Percentiles rank a stretch among this genome's conserved stretches.
Conservation (phyloP, 2,329 filamentous ascomycete species). For the Hyphodiscus sp. region DNA sequence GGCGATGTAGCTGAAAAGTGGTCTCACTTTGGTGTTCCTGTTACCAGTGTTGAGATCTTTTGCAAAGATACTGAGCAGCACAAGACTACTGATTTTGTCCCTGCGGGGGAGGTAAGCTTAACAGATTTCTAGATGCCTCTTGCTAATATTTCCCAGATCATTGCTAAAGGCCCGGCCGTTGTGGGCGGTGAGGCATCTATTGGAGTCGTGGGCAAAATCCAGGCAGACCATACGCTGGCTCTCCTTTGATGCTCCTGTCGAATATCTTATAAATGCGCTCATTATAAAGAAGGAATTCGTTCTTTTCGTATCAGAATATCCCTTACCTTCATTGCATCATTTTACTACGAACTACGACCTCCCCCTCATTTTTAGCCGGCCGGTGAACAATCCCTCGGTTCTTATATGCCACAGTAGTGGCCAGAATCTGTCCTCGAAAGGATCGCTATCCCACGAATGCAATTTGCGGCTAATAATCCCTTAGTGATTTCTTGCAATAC, state of each 20-base stretch:
- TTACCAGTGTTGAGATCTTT: constrained; percentile 74
- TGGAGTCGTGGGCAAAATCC: constrained; percentile 57
- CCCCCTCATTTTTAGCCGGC: too few relatives aligned
- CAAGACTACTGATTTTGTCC: constrained; percentile 57
- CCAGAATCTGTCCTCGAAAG: too few relatives aligned
- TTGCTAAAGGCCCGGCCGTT: constrained; percentile 68
- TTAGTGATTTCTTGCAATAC: too few relatives aligned
- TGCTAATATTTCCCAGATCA: constrained; percentile 45
- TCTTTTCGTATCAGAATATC: too few relatives aligned
- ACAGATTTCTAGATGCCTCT: not conserved
- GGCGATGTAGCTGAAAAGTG: constrained; percentile 33
- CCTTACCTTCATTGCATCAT: too few relatives aligned
- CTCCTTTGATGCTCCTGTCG: constrained; percentile 12
- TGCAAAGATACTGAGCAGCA: constrained; percentile 55
- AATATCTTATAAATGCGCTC: not conserved
- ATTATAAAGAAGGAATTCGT: not conserved
- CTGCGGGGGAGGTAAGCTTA: constrained; percentile 55
- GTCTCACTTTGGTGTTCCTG: constrained; percentile 74
- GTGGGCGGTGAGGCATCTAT: constrained; percentile 58
- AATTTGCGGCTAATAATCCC: too few relatives aligned
- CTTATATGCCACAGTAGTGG: too few relatives aligned
- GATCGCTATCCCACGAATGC: too few relatives aligned
- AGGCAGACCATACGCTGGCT: constrained; percentile 67
- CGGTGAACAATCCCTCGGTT: too few relatives aligned
- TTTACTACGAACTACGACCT: too few relatives aligned